phyloP scores from a whole-genome alignment of 2,329 filamentous ascomycete genomes.

The Aspergillus felis region DNA sequence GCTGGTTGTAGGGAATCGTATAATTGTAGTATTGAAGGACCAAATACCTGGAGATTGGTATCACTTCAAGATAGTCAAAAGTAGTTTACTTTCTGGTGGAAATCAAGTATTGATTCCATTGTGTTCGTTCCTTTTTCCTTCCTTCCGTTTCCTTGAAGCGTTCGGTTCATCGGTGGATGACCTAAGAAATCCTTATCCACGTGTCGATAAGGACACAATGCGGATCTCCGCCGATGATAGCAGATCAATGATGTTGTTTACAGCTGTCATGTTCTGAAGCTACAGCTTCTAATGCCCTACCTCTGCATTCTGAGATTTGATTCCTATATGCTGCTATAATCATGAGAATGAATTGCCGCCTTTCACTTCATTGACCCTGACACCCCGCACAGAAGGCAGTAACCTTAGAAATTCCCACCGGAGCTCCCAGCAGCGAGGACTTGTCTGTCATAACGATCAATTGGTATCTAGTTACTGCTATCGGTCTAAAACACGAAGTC shows the following conservation, averaged over 20 bases:
- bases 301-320: neutral
- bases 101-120: neutral
- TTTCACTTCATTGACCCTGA: neutral
- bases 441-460: neutral
- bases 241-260: constrained; percentile 3
- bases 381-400: neutral
- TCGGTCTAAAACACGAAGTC: neutral
- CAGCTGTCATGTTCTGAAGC: constrained; percentile 11
- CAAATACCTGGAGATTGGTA: neutral
- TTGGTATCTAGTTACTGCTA: neutral
- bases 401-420: neutral
- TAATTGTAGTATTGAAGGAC: neutral
- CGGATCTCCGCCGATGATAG: neutral
- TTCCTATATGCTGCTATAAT: neutral
- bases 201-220: neutral
- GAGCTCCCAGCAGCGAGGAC: constrained; percentile 1
- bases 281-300: neutral
- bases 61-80: neutral
- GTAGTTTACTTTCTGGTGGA: neutral
- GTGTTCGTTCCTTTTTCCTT: neutral
- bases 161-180: neutral
- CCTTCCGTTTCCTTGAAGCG: neutral
- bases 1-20: neutral
- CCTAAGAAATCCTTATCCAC: neutral
- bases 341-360: neutral